Evolutionary conservation across 345 rosid species (phyloP), one percentile per base, ranked within the genome.

Genomic region (Acer negundo): DNA sequence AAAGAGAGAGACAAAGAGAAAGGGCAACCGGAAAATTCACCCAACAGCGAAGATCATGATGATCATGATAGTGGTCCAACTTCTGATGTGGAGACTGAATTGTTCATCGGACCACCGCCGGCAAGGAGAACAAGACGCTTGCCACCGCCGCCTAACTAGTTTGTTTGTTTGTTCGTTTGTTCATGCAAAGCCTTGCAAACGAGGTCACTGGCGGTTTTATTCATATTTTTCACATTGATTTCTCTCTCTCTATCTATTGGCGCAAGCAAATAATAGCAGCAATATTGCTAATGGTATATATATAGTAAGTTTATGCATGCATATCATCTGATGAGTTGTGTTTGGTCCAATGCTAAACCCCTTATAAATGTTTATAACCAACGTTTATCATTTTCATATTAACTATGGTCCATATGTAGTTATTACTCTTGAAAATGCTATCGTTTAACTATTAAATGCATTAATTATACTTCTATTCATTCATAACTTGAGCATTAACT

Each of bases 81-180:
- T 75, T 93, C 94, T 22, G 97, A 89, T 15, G 97, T 94, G 83
- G 98, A 91, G 84, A 94, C 98, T 0, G 95, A 90, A 62, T 62
- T 94, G 83, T 90, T 93, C 89, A 94, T 93, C 13, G 98, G 98
- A 35, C 90, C 72, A 26, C 97, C 97, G n/a, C 97, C 94, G n/a
- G 89, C 85, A 80, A 85, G 86, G 74, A 85, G 89, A 80, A 22
- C 78, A 22, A 82, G 77, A 73, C 83, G 81, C 47, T 42, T 74
- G 10, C 79, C 69, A 7, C 74, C 69, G 11, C 68, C 59, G 2
- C 38, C 11, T 4, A 67, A 38, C 79, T 58, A 59, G 70, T 44
- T 68, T 58, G 53, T n/a, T 24, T 19, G 31, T 20, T 8, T 15
- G 71, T n/a, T 31, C 58, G 31, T 20, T 8, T 15, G 71, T n/a